phyloP scores from a whole-genome alignment of 805 yeast genomes.

The Candida xyloterini region DNA sequence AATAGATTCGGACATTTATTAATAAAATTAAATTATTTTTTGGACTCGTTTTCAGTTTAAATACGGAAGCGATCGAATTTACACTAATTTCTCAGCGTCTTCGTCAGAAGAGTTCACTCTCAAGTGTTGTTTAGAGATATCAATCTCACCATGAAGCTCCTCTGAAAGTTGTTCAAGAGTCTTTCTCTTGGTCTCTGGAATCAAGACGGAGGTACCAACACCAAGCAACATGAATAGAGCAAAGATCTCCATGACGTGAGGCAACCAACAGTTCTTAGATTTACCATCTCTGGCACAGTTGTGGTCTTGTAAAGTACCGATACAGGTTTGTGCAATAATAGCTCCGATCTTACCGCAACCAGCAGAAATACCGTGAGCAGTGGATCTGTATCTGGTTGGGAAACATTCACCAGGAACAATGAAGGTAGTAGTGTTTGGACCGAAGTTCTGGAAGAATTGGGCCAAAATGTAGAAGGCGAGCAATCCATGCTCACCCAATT shows the following conservation, averaged over 20 bases:
- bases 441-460: slow-evolving; percentile 88
- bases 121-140: slow-evolving; percentile 29
- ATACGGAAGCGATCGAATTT: slow-evolving; percentile 1
- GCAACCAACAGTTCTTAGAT: slow-evolving; percentile 70
- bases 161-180: slow-evolving; percentile 83
- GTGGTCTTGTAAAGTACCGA: slow-evolving; percentile 81
- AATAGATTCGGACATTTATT: slow-evolving; percentile 1
- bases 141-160: slow-evolving; percentile 77
- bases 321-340: slow-evolving; percentile 82
- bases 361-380: slow-evolving; percentile 94
- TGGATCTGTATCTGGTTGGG: slow-evolving; percentile 94
- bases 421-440: slow-evolving; percentile 91
- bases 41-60: background rate
- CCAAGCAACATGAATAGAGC: slow-evolving; percentile 91
- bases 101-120: slow-evolving; percentile 22
- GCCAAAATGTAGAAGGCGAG: slow-evolving; percentile 75
- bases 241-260: slow-evolving; percentile 91
- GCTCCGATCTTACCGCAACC: slow-evolving; percentile 93
- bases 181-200: slow-evolving; percentile 91
- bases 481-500: slow-evolving; percentile 60
- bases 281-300: slow-evolving; percentile 57
- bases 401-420: slow-evolving; percentile 87
- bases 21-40: background rate
- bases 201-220: slow-evolving; percentile 55
- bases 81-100: slow-evolving; percentile 27